Conservation (phyloP, 2,329 filamentous ascomycete species). For the Ophiocordyceps camponoti-saundersi region DNA sequence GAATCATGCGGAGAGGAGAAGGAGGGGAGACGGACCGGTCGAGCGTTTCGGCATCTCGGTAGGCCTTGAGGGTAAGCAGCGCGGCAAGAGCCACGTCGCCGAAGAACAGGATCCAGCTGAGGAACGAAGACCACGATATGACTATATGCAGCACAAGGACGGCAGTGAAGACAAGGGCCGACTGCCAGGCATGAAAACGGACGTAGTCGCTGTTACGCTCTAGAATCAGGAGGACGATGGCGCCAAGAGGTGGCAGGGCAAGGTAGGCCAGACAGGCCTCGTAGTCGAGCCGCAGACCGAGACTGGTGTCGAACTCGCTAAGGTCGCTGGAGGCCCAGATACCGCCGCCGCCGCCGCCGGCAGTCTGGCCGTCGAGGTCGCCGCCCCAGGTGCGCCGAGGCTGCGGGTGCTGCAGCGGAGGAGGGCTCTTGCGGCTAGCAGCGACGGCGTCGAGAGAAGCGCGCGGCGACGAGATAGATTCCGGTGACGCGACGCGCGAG, state of each 20-base stretch:
- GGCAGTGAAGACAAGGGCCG: constrained; percentile 62
- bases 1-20: not conserved
- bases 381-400: constrained; percentile 37
- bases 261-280: constrained; percentile 87
- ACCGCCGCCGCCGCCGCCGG: constrained; percentile 2
- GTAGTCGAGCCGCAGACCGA: constrained; percentile 73
- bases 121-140: constrained; percentile 66
- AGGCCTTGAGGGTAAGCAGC: constrained; percentile 63
- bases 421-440: constrained; percentile 14
- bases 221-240: constrained; percentile 65
- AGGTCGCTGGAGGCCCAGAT: constrained; percentile 26
- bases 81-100: constrained; percentile 61
- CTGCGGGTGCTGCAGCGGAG: constrained; percentile 30
- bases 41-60: constrained; percentile 58
- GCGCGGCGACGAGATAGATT: constrained; percentile 29
- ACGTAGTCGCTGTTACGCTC: constrained; percentile 98
- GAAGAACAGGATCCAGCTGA: constrained; percentile 71
- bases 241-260: constrained; percentile 67
- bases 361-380: constrained; percentile 18
- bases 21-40: constrained; percentile 28
- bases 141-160: constrained; percentile 65
- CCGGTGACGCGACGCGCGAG: constrained; percentile 62
- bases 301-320: constrained; percentile 78
- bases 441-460: constrained; percentile 32
- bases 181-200: constrained; percentile 97